phyloP scores from a whole-genome alignment of 495 filamentous ascomycete genomes.

The Penicillium goetzii region DNA sequence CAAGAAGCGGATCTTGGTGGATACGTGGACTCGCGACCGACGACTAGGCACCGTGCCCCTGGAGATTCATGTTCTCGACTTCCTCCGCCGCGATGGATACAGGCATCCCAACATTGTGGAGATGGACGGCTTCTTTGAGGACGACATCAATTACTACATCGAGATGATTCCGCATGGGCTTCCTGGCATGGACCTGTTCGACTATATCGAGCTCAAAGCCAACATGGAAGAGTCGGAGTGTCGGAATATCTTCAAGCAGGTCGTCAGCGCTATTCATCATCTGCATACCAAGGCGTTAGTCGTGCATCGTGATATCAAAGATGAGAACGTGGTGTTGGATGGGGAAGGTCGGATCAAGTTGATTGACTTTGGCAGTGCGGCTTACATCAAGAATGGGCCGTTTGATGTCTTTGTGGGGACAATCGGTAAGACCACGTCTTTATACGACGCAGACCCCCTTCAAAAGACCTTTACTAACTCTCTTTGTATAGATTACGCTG shows the following conservation, averaged over 20 bases:
- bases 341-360: constrained; percentile 95
- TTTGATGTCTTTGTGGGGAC: constrained; percentile 99
- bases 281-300: constrained; percentile 89
- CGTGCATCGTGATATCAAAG: constrained; percentile 97
- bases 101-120: constrained; percentile 96
- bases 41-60: constrained; percentile 94
- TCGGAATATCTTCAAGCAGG: constrained; percentile 92
- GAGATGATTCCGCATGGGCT: constrained; percentile 97
- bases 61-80: constrained; percentile 97
- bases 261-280: constrained; percentile 85
- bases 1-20: constrained; percentile 93
- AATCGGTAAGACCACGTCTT: constrained; percentile 71
- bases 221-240: constrained; percentile 97
- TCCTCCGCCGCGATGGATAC: constrained; percentile 81
- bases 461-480: neutral
- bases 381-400: constrained; percentile 96
- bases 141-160: constrained; percentile 98
- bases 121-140: constrained; percentile 99
- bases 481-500: constrained; percentile 78
- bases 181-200: constrained; percentile 98
- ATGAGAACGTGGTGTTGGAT: constrained; percentile 95
- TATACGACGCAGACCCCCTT: neutral
- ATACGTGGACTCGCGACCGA: constrained; percentile 97
- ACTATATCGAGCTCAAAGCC: constrained; percentile 94
- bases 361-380: constrained; percentile 97